Percentiles rank a stretch among this genome's conserved stretches.
Conservation (phyloP, 2,329 filamentous ascomycete genomes). For the Parastagonospora avenae region DNA sequence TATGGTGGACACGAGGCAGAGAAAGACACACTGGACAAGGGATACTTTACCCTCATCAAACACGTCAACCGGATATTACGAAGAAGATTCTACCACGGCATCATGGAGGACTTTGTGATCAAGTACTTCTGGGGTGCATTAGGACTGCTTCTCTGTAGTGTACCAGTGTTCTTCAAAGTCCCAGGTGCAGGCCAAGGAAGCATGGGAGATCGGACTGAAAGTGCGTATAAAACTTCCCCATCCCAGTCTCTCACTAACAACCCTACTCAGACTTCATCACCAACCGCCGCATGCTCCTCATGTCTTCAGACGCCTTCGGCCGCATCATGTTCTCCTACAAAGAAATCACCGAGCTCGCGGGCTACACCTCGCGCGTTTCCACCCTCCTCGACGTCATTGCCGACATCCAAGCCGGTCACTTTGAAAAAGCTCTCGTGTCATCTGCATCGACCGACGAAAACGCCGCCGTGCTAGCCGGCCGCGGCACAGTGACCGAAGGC, state of each 20-base stretch:
- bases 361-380: conserved; percentile 91
- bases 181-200: conserved; percentile 63
- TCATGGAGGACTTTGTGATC: conserved; percentile 99
- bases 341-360: conserved; percentile 93
- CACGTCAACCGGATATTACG: conserved; percentile 96
- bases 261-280: conserved; percentile 75
- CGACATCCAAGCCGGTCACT: conserved; percentile 86
- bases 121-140: conserved; percentile 99
- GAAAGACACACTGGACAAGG: conserved; percentile 95
- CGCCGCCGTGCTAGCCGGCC: conserved; percentile 78
- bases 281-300: conserved; percentile 87
- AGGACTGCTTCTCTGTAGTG: conserved; percentile 87
- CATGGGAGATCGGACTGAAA: conserved; percentile 72
- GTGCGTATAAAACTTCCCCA: conserved; percentile 45
- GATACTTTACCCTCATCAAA: conserved; percentile 98
- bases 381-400: conserved; percentile 92
- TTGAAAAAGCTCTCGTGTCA: conserved; percentile 95
- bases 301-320: conserved; percentile 72
- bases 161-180: conserved; percentile 94
- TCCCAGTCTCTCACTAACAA: conserved; percentile 8
- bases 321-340: conserved; percentile 63
- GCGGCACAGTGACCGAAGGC: conserved; percentile 82
- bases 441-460: conserved; percentile 83
- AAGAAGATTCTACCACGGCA: conserved; percentile 91
- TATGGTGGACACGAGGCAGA: conserved; percentile 92